Conservation (phyloP, 768 basidiomycete genomes). For the Crucibulum laeve region DNA sequence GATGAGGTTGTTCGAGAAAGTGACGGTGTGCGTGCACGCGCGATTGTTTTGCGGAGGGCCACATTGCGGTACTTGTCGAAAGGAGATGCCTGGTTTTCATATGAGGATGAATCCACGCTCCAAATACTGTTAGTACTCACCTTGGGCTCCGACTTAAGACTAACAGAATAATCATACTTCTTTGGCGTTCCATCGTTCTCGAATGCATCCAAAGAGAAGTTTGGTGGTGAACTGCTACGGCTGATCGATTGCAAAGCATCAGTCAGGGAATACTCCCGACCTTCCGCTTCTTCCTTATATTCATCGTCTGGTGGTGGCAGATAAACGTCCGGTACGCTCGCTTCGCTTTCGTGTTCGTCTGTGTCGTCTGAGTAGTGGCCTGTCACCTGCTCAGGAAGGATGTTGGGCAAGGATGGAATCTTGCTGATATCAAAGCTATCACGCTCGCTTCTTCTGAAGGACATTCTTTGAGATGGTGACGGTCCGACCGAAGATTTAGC, state of each 20-base stretch:
- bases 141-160: conserved; percentile 58
- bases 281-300: conserved; percentile 28
- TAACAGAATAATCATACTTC: conserved; percentile 57
- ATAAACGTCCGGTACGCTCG: conserved; percentile 51
- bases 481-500: conserved; percentile 40
- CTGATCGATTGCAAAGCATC: conserved; percentile 57
- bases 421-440: conserved; percentile 60
- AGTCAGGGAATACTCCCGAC: conserved; percentile 44
- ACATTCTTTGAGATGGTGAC: conserved; percentile 23
- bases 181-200: conserved; percentile 39
- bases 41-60: conserved; percentile 45
- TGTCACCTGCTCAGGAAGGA: conserved; percentile 23
- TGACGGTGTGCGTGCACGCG: conserved; percentile 61
- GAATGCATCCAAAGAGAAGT: conserved; percentile 25
- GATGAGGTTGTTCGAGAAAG: conserved; percentile 60
- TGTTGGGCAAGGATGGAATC: conserved; percentile 49
- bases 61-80: conserved; percentile 63
- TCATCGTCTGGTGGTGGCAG: conserved; percentile 43
- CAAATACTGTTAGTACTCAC: conserved; percentile 24
- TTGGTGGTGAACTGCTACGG: conserved; percentile 48
- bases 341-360: conserved; percentile 37
- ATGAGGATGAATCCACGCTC: not conserved
- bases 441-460: conserved; percentile 24
- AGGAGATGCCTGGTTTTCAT: conserved; percentile 48
- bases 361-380: conserved; percentile 31